Percentiles rank a stretch among this genome's conserved stretches.
Evolutionary conservation across 441 rosid genomes (phyloP).

Genomic region (Syzygium malaccense): DNA sequence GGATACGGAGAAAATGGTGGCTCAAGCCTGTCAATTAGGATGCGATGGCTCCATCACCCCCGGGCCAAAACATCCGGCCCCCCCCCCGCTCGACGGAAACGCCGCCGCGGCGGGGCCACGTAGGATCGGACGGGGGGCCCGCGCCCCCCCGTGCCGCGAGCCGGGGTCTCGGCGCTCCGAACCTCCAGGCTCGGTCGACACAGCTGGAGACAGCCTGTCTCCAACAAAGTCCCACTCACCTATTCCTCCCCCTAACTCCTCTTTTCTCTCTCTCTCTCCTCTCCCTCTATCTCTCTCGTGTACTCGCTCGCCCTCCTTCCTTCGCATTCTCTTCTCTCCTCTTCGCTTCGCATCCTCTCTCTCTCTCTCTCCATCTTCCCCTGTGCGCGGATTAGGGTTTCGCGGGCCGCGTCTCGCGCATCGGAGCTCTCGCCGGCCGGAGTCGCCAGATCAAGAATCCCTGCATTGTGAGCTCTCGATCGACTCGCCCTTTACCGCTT

Average conservation of each 20-base stretch:
- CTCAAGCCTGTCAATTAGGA: background rate
- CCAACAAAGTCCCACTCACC: constrained; percentile 92
- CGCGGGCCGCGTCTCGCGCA: constrained; percentile 8
- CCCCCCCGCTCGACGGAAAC: constrained; percentile 20
- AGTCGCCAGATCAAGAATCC: constrained; percentile 47
- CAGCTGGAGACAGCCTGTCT: constrained; percentile 99
- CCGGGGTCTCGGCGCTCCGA: constrained; percentile 6
- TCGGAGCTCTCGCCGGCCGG: constrained; percentile 1
- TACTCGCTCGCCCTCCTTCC: background rate
- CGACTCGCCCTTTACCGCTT: constrained; percentile 9
- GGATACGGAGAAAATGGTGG: background rate
- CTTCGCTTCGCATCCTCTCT: background rate
- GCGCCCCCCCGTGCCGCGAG: background rate
- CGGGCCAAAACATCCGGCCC: background rate
- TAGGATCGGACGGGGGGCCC: constrained; percentile 15
- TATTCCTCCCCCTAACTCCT: constrained; percentile 30
- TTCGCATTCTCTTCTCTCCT: background rate
- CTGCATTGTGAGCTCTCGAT: constrained; percentile 49
- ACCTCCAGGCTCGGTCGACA: constrained; percentile 40
- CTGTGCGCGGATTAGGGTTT: constrained; percentile 28
- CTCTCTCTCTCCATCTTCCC: background rate
- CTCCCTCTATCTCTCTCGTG: background rate
- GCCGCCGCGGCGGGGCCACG: constrained; percentile 46
- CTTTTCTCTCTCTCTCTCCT: constrained; percentile 6
- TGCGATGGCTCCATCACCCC: background rate